Evolutionary conservation across 495 filamentous ascomycete species (phyloP).

Genomic region (Aspergillus bridgeri): DNA sequence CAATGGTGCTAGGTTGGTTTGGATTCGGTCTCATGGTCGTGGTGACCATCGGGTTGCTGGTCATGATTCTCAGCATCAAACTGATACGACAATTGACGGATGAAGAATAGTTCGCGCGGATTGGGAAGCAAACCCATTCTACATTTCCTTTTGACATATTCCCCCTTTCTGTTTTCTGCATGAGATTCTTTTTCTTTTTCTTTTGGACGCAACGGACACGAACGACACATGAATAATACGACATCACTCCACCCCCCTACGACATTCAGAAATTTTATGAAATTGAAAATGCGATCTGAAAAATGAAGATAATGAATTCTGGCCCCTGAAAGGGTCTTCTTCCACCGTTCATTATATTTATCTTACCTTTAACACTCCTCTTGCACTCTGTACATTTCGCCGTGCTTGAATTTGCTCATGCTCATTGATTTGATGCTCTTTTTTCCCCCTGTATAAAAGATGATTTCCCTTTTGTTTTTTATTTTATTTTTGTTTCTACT

Average conservation of each 20-base stretch:
- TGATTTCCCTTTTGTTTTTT: neutral
- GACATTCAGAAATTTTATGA: conserved; percentile 3
- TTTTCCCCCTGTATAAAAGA: conserved; percentile 14
- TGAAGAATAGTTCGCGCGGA: conserved; percentile 30
- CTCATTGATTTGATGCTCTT: neutral
- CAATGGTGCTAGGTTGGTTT: conserved; percentile 98
- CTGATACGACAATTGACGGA: conserved; percentile 58
- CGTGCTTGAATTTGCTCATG: conserved; percentile 2
- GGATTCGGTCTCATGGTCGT: conserved; percentile 88
- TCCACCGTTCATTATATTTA: neutral
- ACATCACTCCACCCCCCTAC: neutral
- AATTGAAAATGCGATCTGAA: neutral
- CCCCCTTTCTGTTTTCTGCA: conserved; percentile 13
- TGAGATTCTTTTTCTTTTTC: no score
- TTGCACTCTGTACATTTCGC: conserved; percentile 8
- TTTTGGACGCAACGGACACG: conserved; percentile 25
- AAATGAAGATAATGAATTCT: conserved; percentile 4
- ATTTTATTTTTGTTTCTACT: conserved; percentile 3
- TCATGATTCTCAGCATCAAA: conserved; percentile 91
- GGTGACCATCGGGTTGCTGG: conserved; percentile 86
- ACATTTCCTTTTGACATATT: conserved; percentile 17
- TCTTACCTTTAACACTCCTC: conserved; percentile 1
- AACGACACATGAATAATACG: conserved; percentile 35
- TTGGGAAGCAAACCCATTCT: neutral
- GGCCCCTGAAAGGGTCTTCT: neutral